These are phyloP conservation scores for Nematocida parisii DNA, from an alignment of 371 early-diverging fungal species.

Conservation along the genomic window DNA sequence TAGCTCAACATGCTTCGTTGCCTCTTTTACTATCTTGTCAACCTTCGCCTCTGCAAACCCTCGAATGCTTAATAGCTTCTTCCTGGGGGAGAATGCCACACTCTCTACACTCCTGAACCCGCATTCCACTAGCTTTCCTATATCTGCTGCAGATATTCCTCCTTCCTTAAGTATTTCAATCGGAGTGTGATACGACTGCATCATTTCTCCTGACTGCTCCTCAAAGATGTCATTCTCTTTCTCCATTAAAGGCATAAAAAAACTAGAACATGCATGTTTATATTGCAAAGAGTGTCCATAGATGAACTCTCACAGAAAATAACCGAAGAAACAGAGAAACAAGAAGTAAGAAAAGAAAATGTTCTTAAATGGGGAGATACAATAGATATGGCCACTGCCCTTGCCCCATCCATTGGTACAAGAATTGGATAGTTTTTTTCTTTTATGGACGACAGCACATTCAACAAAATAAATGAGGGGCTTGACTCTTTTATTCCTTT, in stretches of 20 bases:
- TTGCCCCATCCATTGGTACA: conserved; percentile 71
- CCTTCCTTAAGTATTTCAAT: conserved; percentile 72
- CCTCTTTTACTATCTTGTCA: conserved; percentile 90
- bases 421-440: conserved; percentile 39
- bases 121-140: conserved; percentile 80
- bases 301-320: conserved; percentile 28
- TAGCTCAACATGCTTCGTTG: conserved; percentile 84
- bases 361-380: conserved; percentile 71
- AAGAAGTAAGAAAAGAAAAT: conserved; percentile 35
- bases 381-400: conserved; percentile 86
- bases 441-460: conserved; percentile 68
- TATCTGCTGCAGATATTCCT: conserved; percentile 79
- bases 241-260: conserved; percentile 24
- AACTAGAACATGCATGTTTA: conserved; percentile 14
- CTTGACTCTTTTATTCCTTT: conserved; percentile 68
- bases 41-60: conserved; percentile 96
- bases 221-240: conserved; percentile 65
- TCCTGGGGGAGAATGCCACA: conserved; percentile 90
- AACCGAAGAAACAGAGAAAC: neutral
- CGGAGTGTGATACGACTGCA: conserved; percentile 62
- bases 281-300: conserved; percentile 7
- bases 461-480: conserved; percentile 67
- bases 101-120: conserved; percentile 90
- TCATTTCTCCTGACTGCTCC: conserved; percentile 68
- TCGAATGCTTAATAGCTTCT: conserved; percentile 81